Percentiles rank a stretch among this genome's conserved stretches.
phyloP scores from a whole-genome alignment of 768 basidiomycete genomes.

The Dioszegia crocea region DNA sequence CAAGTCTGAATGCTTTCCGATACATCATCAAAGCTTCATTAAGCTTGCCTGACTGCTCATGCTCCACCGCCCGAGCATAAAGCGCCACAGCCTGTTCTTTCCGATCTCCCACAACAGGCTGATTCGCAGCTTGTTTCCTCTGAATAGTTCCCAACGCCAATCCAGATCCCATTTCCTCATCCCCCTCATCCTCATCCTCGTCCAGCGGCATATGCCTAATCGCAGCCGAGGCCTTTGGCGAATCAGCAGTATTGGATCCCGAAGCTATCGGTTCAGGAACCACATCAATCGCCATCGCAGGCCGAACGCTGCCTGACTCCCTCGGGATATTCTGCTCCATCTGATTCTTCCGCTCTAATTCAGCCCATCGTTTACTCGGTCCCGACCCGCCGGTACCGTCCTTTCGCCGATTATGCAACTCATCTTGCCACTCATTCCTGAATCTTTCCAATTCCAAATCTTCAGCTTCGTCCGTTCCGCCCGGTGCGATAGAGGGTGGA shows the following conservation, averaged over 20 bases:
- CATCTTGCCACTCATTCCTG: conserved; percentile 4
- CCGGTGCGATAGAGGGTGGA: too few relatives aligned
- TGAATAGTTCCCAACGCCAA: background rate
- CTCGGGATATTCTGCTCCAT: conserved; percentile 6
- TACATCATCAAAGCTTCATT: conserved; percentile 74
- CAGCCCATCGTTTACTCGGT: background rate
- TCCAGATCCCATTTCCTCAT: background rate
- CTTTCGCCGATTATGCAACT: background rate
- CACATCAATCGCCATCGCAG: too few relatives aligned
- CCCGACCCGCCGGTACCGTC: too few relatives aligned
- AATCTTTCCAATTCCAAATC: conserved; percentile 19
- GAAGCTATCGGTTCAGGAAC: too few relatives aligned
- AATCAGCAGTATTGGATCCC: too few relatives aligned
- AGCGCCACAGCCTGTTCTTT: conserved; percentile 49
- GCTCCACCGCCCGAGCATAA: conserved; percentile 66
- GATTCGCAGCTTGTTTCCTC: background rate
- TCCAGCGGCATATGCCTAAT: background rate
- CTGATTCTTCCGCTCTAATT: background rate
- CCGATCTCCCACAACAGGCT: background rate
- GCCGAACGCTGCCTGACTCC: conserved; percentile 2
- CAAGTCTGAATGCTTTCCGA: conserved; percentile 71
- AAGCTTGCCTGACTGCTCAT: conserved; percentile 69
- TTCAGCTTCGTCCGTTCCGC: too few relatives aligned
- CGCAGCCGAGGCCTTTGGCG: too few relatives aligned
- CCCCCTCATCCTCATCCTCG: background rate